Conservation (phyloP, 2,329 filamentous ascomycete genomes). For the Colletotrichum liaoningense region DNA sequence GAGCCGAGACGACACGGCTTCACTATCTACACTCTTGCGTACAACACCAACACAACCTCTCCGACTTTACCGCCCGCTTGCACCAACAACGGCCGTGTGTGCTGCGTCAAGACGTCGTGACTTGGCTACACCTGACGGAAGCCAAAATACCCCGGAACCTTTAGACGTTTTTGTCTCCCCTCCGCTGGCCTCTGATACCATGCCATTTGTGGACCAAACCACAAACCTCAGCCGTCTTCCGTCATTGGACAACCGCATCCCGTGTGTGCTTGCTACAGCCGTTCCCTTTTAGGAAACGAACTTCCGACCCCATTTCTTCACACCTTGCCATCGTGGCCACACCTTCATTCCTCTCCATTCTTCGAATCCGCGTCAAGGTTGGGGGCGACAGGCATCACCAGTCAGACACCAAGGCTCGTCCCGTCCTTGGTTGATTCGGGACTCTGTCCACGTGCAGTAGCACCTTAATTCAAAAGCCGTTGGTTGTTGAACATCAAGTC, state of each 20-base stretch:
- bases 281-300: neutral
- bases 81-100: constrained; percentile 24
- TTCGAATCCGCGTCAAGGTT: neutral
- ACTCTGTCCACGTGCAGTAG: constrained; percentile 18
- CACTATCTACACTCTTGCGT: neutral
- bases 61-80: constrained; percentile 1
- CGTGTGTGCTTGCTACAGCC: constrained; percentile 29
- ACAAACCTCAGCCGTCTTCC: constrained; percentile 5
- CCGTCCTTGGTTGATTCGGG: constrained; percentile 25
- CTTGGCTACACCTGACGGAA: constrained; percentile 10
- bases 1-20: constrained; percentile 25
- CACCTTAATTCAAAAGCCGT: neutral
- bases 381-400: neutral
- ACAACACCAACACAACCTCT: neutral
- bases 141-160: neutral
- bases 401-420: constrained; percentile 21
- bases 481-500: constrained; percentile 4
- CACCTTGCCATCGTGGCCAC: neutral
- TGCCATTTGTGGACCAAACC: neutral
- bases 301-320: neutral
- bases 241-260: constrained; percentile 25
- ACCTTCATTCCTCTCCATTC: neutral
- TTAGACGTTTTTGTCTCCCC: neutral
- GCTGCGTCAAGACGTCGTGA: constrained; percentile 9
- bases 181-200: neutral